A percentile compares a stretch with the other conserved stretches of the same genome.
Conservation (phyloP, 2,329 filamentous ascomycete species). For the Nigrospora sphaerica region DNA sequence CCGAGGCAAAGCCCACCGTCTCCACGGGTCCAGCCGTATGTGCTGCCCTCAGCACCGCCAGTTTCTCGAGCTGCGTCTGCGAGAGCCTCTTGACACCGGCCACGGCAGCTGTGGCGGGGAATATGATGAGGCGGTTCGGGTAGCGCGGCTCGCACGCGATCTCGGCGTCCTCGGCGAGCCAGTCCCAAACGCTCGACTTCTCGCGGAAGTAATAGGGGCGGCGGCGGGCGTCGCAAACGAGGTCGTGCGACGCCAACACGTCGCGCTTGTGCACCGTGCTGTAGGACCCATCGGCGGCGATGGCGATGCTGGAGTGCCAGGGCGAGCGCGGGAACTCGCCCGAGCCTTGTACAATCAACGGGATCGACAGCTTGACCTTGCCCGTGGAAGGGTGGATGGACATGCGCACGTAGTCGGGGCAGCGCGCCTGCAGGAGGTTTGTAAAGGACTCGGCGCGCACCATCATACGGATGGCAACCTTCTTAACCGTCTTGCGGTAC, state of each 20-base stretch:
- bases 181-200: neutral
- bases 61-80: neutral
- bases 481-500: neutral
- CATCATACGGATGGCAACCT: neutral
- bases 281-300: neutral
- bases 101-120: neutral
- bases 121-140: neutral
- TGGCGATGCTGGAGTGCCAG: neutral
- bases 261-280: neutral
- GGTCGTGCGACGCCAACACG: neutral
- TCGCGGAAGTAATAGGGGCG: neutral
- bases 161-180: neutral
- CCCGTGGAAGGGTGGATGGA: neutral
- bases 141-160: neutral
- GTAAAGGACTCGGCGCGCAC: neutral
- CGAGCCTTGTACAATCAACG: neutral
- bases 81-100: neutral
- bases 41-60: neutral
- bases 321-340: neutral
- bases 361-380: neutral
- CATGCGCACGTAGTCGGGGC: neutral
- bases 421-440: neutral
- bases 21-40: neutral
- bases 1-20: too few species aligned
- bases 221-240: neutral